Evolutionary conservation across 129 eudicot genomes (phyloP).

Genomic region (Heracleum sosnowskyi): DNA sequence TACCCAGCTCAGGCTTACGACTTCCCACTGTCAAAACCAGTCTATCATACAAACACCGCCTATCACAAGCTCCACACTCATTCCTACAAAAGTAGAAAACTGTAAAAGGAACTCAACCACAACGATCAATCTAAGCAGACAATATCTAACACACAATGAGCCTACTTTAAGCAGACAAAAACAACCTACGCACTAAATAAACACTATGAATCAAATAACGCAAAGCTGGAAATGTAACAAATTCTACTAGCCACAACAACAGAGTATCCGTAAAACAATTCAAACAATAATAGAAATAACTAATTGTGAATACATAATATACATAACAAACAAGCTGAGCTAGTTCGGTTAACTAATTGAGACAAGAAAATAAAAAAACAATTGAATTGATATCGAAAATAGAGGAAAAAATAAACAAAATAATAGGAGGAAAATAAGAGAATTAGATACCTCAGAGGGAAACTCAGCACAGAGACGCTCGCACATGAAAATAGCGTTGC

Average conservation of each 20-base stretch:
- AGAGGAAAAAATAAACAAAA: background rate
- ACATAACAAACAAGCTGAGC: background rate
- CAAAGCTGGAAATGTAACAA: background rate
- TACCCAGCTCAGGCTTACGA: background rate
- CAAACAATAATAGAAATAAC: background rate
- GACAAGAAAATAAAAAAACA: background rate
- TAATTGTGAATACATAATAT: background rate
- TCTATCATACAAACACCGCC: background rate
- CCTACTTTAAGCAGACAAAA: background rate
- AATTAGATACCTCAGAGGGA: conserved; percentile 66
- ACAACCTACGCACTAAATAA: background rate
- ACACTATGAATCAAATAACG: background rate
- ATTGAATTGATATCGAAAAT: background rate
- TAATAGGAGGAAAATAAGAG: background rate
- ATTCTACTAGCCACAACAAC: background rate
- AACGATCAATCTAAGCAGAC: background rate
- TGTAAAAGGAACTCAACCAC: background rate
- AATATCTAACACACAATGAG: background rate
- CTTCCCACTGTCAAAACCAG: background rate
- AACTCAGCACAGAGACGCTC: conserved; percentile 92
- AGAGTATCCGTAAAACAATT: no score
- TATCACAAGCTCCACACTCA: background rate
- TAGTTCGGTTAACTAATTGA: background rate
- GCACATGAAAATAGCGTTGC: conserved; percentile 86
- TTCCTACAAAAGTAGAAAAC: background rate